Percentiles rank a stretch among this genome's conserved stretches.
These are phyloP conservation scores for Stentor coeruleus DNA, from an alignment of 73 alveolate species.

Conservation along the genomic window DNA sequence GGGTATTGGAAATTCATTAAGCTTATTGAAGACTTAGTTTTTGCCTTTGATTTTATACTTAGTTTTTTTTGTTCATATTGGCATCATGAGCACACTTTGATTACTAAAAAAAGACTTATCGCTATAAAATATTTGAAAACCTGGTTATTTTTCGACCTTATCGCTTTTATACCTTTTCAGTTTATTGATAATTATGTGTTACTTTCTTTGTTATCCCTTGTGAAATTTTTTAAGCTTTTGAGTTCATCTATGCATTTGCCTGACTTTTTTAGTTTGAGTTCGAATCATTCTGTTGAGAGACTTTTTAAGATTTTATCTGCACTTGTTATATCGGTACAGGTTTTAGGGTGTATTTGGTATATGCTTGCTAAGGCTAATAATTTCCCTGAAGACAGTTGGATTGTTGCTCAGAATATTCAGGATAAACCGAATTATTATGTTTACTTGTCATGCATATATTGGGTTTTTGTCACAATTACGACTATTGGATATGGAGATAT, in stretches of 20 bases:
- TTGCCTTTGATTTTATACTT: not conserved
- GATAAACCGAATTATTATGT: constrained; percentile 26
- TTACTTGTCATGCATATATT: constrained; percentile 52
- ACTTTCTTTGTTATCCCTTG: not conserved
- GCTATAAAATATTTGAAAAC: not conserved
- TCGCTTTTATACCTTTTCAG: not conserved
- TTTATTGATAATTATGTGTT: not conserved
- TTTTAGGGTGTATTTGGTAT: constrained; percentile 40
- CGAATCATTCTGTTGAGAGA: not conserved
- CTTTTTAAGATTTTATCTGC: constrained; percentile 24
- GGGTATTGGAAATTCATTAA: not conserved
- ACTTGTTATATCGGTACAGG: constrained; percentile 15
- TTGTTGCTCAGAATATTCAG: not conserved
- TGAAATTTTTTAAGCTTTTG: constrained; percentile 26
- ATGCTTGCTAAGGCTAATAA: constrained; percentile 6
- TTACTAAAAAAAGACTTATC: not conserved
- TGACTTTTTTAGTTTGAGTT: constrained; percentile 21
- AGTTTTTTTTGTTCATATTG: not conserved
- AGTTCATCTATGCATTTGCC: constrained; percentile 15
- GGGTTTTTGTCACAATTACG: constrained; percentile 57
- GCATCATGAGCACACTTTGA: not conserved
- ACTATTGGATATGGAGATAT: constrained; percentile 77
- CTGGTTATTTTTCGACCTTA: constrained; percentile 8
- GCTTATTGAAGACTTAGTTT: not conserved
- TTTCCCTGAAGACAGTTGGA: constrained; percentile 23